Percentiles rank a stretch among this genome's conserved stretches.
phyloP scores from a whole-genome alignment of 2,329 filamentous ascomycete species.

The Fusarium lyarnte region DNA sequence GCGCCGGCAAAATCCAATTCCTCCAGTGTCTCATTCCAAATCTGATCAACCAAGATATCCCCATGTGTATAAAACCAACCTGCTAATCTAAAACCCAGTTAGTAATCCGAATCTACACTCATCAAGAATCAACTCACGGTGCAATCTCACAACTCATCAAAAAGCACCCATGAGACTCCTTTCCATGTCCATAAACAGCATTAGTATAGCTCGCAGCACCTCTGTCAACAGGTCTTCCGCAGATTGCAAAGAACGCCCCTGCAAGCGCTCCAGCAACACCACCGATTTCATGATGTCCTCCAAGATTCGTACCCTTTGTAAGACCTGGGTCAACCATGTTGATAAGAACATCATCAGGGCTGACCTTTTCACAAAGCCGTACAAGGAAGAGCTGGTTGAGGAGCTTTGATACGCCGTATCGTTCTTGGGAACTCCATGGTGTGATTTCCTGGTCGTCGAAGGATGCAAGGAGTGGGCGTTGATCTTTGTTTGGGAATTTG shows the following conservation, averaged over 20 bases:
- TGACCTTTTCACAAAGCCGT: conserved; percentile 50
- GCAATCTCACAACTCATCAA: conserved; percentile 56
- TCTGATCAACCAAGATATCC: conserved; percentile 8
- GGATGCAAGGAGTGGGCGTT: conserved; percentile 41
- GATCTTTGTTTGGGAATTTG: conserved; percentile 41
- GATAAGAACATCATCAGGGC: conserved; percentile 47
- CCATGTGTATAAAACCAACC: conserved; percentile 30
- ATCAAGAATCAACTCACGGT: conserved; percentile 15
- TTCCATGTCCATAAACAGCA: conserved; percentile 55
- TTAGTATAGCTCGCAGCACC: conserved; percentile 60
- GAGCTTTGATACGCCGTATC: conserved; percentile 47
- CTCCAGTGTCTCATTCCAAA: conserved; percentile 33
- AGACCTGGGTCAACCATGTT: conserved; percentile 50
- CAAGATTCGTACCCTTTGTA: conserved; percentile 40
- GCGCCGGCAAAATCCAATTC: conserved; percentile 12
- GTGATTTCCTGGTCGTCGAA: conserved; percentile 41
- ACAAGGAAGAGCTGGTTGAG: conserved; percentile 49
- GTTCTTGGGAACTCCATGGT: conserved; percentile 35
- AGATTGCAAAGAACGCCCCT: conserved; percentile 20
- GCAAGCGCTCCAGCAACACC: conserved; percentile 3
- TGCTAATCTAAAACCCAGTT: conserved; percentile 6
- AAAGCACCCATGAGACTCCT: conserved; percentile 62
- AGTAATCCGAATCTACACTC: not conserved
- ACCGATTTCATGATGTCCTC: conserved; percentile 15
- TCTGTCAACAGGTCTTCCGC: conserved; percentile 47